Base-by-base conservation (phyloP, 2,329 filamentous ascomycete genomes). In the Diplodia scrobiculata region DNA sequence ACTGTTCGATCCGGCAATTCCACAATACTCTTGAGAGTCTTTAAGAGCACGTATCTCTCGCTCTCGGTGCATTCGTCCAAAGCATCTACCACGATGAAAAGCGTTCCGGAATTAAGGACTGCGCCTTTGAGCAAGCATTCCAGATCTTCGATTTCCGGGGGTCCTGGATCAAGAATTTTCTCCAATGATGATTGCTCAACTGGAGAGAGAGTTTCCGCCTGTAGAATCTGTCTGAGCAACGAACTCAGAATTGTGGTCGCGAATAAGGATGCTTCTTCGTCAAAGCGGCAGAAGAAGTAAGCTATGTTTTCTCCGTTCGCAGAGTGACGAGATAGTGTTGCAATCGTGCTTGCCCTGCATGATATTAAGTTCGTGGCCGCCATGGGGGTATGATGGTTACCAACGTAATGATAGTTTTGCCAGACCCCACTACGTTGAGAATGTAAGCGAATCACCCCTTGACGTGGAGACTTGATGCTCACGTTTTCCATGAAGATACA, bases 251-350 rank as follows among this genome's bases (percentile, higher is more conserved):
- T n/a, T 17, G n/a, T 58, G 1, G 11, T 45, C 5, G 54, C 36
- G 10, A 7, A 10, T 10, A 58, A 45, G 1, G 54, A 58, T 4
- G 3, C 25, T 3, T 27, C 19, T 9, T 41, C 7, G 36, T 58
- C 54, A 14, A 58, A 58, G 11, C 38, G 54, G 11, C 54, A 58
- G 21, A 58, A 45, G 34, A 58, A 58, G 19, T 41, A 58, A 0
- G 21, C 54, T 0, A 45, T 10, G 6, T 3, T n/a, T 10, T 25
- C 17, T 41, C 2, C 29, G 6, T 11, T 25, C 13, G 21, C 3
- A n/a, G 2, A 3, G 17, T 41, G 14, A 2, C 5, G 7, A 11
- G 7, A 36, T 11, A 53, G 5, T 13, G 17, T 10, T 1, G 54
- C 19, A 19, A 58, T 58, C 1, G 25, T 17, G 9, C 38, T 45